Evolutionary conservation across 257 asterid genomes (phyloP).

Genomic region (Dorcoceras hygrometricum): DNA sequence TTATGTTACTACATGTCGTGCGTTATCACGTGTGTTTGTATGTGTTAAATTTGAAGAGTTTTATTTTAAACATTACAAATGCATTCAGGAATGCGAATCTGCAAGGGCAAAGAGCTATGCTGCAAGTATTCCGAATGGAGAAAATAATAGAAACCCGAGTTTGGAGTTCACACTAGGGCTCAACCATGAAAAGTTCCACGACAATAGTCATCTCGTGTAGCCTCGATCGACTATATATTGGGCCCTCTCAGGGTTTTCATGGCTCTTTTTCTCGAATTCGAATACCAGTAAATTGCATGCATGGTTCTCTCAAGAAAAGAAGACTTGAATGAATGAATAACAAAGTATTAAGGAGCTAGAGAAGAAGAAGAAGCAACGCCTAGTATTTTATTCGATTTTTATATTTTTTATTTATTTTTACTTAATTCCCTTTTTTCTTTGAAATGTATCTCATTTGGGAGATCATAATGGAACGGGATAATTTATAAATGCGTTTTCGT

Average conservation of each 20-base stretch:
- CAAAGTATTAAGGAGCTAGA: slow-evolving; percentile 1
- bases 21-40: neutral
- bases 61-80: neutral
- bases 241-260: neutral
- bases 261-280: neutral
- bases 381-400: neutral
- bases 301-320: slow-evolving; percentile 4
- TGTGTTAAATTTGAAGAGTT: no score
- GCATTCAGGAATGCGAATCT: slow-evolving; percentile 45
- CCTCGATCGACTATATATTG: neutral
- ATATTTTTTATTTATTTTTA: no score
- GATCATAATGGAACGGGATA: neutral
- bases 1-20: neutral
- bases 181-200: slow-evolving; percentile 29
- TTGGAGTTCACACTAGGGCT: slow-evolving; percentile 41
- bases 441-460: neutral
- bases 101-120: slow-evolving; percentile 30
- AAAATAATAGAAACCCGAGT: slow-evolving; percentile 37
- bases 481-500: no score
- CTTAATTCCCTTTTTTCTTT: no score
- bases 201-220: slow-evolving; percentile 1
- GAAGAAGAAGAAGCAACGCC: neutral
- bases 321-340: slow-evolving; percentile 7
- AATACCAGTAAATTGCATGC: neutral
- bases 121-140: slow-evolving; percentile 22